Evolutionary conservation across 139 green algal genomes (phyloP).

Genomic region (Chara braunii): DNA sequence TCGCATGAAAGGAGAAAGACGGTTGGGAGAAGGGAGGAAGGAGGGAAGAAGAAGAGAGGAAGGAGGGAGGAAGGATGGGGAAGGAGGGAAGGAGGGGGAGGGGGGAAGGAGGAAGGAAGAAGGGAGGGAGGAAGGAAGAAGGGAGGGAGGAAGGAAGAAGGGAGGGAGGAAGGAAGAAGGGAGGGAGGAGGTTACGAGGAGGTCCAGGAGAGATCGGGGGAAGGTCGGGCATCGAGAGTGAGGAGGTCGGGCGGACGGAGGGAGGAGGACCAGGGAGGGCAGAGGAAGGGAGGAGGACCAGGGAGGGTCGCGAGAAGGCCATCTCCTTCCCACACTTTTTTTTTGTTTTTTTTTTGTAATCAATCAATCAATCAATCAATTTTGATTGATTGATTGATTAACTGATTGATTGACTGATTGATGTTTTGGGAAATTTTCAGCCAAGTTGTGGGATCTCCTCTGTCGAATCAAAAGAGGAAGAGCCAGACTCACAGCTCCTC

Average conservation of each 20-base stretch:
- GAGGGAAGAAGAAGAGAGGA: not conserved
- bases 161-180: not conserved
- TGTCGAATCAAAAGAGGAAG: not conserved
- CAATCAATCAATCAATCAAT: not conserved
- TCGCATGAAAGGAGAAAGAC: not conserved
- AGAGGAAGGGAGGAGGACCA: too few relatives aligned
- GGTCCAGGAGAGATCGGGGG: not conserved
- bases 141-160: slow-evolving; percentile 1
- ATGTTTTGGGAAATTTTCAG: not conserved
- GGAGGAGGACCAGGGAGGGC: too few relatives aligned
- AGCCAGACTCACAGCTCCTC: not conserved
- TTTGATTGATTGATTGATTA: not conserved
- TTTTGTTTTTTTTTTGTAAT: not conserved
- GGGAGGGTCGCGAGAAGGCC: too few relatives aligned
- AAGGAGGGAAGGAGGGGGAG: not conserved
- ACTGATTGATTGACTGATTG: not conserved
- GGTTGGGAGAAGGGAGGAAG: not conserved
- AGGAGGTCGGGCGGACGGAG: slow-evolving; percentile 1
- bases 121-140: not conserved
- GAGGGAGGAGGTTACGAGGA: slow-evolving; percentile 5
- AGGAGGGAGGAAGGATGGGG: not conserved
- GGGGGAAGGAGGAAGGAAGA: not conserved
- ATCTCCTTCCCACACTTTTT: not conserved
- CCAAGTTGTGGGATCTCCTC: not conserved
- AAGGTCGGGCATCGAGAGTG: not conserved